Evolutionary conservation across 2,329 filamentous ascomycete genomes (phyloP), one percentile per base, ranked within the genome.

Genomic region (Stromatinia cepivora): DNA sequence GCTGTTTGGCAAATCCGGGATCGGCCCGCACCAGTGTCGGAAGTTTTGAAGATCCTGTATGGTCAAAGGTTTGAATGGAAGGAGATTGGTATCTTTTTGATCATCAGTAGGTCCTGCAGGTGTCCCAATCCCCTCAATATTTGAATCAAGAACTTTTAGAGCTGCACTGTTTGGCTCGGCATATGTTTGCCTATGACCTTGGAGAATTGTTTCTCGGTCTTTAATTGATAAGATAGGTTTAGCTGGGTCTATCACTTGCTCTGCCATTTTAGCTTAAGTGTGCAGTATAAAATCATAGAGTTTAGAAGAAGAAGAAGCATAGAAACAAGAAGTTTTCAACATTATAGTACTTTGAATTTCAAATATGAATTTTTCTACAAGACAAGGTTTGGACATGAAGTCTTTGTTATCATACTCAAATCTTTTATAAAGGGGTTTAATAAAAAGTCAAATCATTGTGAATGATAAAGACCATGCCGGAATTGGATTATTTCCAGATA

Each of bases 231-330:
- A 39, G 15, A 28, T 52, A 1, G n/a, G n/a, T 28, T 28, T 63
- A 22, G 61, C 46, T n/a, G 61, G 61, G n/a, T 63, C 46, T 63
- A 63, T 52, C 5, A 63, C 10, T 52, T 63, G 61, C 25, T 63
- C 61, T 7, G 5, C 10, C 61, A 63, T 63, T n/a, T 52, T 63
- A 4, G 3, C 34, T 63, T 52, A 15, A 10, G 6, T 25, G 0
- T 25, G 46, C 8, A 8, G 15, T 15, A 39, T 28, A 28, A 1
- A 20, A 9, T 52, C 3, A 5, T 11, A 10, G 15, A 10, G 0
- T 20, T 39, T 1, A 22, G 3, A 6, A 15, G 15, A 6, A 15
- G 15, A 28, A 28, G 9, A 52, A 28, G 11, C 9, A 8, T n/a
- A 8, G 7, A 8, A 10, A 22, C 2, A 5, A 25, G 31, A 39